Conservation (phyloP, 2,329 filamentous ascomycete species). For the Teratosphaeria epicoccoides region DNA sequence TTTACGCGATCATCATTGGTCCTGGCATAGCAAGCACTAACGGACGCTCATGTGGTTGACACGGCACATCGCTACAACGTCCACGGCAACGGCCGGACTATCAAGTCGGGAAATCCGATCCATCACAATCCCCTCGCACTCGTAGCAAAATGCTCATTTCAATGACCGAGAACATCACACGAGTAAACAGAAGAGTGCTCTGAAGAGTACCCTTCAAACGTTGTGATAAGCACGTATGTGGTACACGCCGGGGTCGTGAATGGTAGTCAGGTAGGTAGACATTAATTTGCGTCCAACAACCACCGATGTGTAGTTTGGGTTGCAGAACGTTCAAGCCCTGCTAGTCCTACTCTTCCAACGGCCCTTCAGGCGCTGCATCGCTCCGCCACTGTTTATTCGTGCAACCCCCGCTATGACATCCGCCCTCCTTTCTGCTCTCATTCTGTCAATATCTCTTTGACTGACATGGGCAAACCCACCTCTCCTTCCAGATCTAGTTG, state of each 20-base stretch:
- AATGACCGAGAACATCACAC: too few relatives aligned
- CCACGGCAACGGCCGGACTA: too few relatives aligned
- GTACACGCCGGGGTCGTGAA: too few relatives aligned
- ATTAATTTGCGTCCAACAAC: not conserved
- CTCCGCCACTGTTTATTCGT: not conserved
- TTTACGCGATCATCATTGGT: not conserved
- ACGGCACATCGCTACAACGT: too few relatives aligned
- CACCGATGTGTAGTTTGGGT: not conserved
- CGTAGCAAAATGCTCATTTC: too few relatives aligned
- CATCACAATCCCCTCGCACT: too few relatives aligned
- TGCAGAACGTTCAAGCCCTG: not conserved
- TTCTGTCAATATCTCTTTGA: conserved; percentile 69
- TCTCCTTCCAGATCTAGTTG: conserved; percentile 28
- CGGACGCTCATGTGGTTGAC: not conserved
- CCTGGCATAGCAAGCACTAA: not conserved
- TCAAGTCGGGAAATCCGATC: too few relatives aligned
- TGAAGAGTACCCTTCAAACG: too few relatives aligned
- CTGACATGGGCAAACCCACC: conserved; percentile 72
- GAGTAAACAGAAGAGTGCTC: too few relatives aligned
- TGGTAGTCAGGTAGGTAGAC: too few relatives aligned
- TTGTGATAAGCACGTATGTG: not conserved
- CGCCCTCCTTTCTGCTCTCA: conserved; percentile 51
- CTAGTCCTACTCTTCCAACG: not conserved
- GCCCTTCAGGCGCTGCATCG: not conserved
- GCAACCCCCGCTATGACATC: conserved; percentile 17